Base-by-base conservation (phyloP, 768 basidiomycete genomes). In the Phaffia tasmanica region DNA sequence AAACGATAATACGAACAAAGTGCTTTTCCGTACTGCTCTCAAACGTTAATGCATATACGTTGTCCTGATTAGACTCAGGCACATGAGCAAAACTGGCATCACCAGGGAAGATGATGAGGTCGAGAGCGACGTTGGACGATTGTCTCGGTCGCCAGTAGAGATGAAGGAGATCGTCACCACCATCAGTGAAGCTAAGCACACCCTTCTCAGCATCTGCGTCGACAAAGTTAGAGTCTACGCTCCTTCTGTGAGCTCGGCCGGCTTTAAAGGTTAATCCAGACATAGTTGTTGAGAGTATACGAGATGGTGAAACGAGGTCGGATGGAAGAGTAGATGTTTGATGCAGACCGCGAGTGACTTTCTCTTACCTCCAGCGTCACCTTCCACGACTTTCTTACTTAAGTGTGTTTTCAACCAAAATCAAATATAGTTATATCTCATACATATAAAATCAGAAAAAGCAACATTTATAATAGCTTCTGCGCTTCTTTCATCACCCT, bases 91-190 rank as follows among this genome's bases (percentile, higher is more conserved):
- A 69, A 35, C 55, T 46, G 19, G 67, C 67, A 35, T 69, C 67
- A 18, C 67, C 67, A 19, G 47, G 50, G 50, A 69, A 69, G 50
- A 63, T 42, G 58, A 69, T 69, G 4, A 69, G 58, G 46, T 69
- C 67, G 50, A 63, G 50, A 11, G 50, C 30, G 27, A 14, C 11
- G 49, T 57, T 30, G 19, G 51, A 35, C 11, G 63, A 25, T 2
- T 49, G 50, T 9, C 67, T 30, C 8, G 57, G 25, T 30, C 55
- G 35, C 67, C 67, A 69, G 62, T 25, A 58, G 9, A 69, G 15
- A 57, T 69, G 67, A 5, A 69, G 58, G 15, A 69, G 56, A n/a
- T 58, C 62, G 21, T 69, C 67, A 7, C 57, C 67, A 35, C 48
- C 64, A 9, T 59, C 27, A 56, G 53, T 35, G 49, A 69, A n/a